These are phyloP conservation scores for Colletotrichum karsti DNA, from an alignment of 2,329 filamentous ascomycete genomes.

Conservation along the genomic window DNA sequence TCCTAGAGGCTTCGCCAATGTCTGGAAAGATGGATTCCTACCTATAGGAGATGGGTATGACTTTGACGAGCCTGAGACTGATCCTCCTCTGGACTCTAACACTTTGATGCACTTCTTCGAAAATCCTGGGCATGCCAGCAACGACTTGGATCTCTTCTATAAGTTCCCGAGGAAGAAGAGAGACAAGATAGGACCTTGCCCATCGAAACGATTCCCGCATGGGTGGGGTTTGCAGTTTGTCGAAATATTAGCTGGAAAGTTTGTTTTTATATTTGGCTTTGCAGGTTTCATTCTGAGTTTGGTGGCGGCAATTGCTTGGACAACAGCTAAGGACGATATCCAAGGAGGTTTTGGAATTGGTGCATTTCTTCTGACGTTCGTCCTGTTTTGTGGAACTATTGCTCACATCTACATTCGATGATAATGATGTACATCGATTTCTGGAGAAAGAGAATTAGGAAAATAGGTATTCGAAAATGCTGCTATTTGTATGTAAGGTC, in stretches of 20 bases:
- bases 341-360: not conserved
- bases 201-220: too few relatives aligned
- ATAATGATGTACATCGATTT: too few relatives aligned
- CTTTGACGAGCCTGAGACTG: not conserved
- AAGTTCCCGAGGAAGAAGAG: not conserved
- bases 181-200: too few relatives aligned
- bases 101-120: not conserved
- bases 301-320: not conserved
- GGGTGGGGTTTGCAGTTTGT: too few relatives aligned
- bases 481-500: too few relatives aligned
- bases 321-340: not conserved
- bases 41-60: not conserved
- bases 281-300: not conserved
- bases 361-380: not conserved
- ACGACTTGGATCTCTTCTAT: not conserved
- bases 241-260: too few relatives aligned
- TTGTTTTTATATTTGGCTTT: not conserved
- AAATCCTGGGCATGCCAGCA: not conserved
- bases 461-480: too few relatives aligned
- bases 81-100: not conserved
- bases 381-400: not conserved
- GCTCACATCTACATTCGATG: too few relatives aligned
- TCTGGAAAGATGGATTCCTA: too few relatives aligned
- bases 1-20: too few relatives aligned
- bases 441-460: too few relatives aligned